These are phyloP conservation scores for Psilocybe mexicana DNA, from an alignment of 1,284 basidiomycete genomes.

Conservation along the genomic window DNA sequence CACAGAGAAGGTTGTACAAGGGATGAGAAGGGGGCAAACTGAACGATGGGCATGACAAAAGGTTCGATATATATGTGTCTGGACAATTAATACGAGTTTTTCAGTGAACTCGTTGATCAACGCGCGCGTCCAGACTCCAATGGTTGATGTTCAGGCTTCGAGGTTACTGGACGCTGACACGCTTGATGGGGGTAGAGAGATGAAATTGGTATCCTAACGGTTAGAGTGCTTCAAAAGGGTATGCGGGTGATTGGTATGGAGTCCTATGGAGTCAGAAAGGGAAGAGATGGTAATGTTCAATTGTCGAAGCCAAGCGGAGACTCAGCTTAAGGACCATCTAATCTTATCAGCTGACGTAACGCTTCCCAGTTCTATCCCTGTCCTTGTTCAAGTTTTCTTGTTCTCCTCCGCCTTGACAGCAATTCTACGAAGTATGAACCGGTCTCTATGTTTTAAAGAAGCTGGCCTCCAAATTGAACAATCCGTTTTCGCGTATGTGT, in stretches of 20 bases:
- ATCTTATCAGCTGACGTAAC: too few species aligned
- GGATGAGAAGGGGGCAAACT: conserved; percentile 88
- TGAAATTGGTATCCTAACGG: background rate
- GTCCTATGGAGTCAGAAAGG: background rate
- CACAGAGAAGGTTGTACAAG: conserved; percentile 91
- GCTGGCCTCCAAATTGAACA: too few species aligned
- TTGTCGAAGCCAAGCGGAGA: too few species aligned
- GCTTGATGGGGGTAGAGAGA: background rate
- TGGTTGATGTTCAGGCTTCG: too few species aligned
- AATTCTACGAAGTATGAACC: too few species aligned
- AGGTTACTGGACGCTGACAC: too few species aligned
- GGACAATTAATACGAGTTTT: background rate
- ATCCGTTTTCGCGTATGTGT: too few species aligned
- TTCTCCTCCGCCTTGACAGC: too few species aligned
- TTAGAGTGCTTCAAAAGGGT: background rate
- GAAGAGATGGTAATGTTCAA: background rate
- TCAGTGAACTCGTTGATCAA: background rate
- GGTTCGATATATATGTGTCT: background rate
- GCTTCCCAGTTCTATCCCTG: too few species aligned
- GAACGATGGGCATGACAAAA: conserved; percentile 57
- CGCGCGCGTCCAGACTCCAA: background rate
- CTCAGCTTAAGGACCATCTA: too few species aligned
- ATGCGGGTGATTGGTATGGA: background rate
- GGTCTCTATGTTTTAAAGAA: too few species aligned
- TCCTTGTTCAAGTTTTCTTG: too few species aligned